Evolutionary conservation across 208 protist species (phyloP).

Genomic region (Leishmania mexicana): DNA sequence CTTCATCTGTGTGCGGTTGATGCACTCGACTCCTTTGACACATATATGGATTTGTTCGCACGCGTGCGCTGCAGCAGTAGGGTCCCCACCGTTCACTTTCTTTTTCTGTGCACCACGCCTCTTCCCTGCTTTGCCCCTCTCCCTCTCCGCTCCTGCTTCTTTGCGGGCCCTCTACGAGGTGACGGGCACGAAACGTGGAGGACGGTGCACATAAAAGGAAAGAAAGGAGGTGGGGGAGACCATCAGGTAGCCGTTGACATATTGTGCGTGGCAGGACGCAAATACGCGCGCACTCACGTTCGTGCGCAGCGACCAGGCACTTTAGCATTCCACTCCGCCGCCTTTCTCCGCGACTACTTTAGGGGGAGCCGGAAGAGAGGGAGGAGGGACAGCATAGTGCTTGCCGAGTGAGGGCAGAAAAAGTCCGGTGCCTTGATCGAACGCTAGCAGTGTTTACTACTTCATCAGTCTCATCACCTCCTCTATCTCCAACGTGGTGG

Average conservation of each 20-base stretch:
- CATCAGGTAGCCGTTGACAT: background rate
- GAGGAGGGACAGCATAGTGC: background rate
- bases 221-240: background rate
- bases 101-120: background rate
- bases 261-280: background rate
- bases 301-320: background rate
- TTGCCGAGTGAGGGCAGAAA: background rate
- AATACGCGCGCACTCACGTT: background rate
- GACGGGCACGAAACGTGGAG: background rate
- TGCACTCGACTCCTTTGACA: background rate
- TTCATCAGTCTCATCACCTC: background rate
- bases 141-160: slow-evolving; percentile 1
- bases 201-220: background rate
- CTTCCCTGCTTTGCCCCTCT: background rate
- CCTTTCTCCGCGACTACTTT: slow-evolving; percentile 1
- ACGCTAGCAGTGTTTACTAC: background rate
- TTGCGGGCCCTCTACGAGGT: slow-evolving; percentile 4
- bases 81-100: background rate
- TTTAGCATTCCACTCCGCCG: background rate
- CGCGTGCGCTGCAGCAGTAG: background rate
- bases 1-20: background rate
- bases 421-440: background rate
- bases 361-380: background rate
- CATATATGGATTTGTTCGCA: background rate
- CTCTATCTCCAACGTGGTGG: background rate